Base-by-base conservation (phyloP, 2,329 filamentous ascomycete genomes). In the Fusarium foetens region DNA sequence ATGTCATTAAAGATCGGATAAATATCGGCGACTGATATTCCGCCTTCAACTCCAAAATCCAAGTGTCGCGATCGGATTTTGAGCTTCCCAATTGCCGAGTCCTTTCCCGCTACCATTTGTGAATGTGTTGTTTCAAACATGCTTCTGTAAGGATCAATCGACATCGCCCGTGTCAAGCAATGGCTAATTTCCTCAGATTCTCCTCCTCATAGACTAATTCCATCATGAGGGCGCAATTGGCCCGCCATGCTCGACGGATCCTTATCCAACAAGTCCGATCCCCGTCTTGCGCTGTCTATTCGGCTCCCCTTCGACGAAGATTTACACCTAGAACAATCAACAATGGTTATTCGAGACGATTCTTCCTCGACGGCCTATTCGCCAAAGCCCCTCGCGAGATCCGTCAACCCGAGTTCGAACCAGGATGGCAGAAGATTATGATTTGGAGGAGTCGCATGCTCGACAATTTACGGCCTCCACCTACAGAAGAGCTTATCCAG, bases 371-470 rank as follows among this genome's bases (percentile, higher is more conserved):
- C 41, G 86, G 86, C 31, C 83, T 94, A 51, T 88, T 93, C 73
- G 79, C 85, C 70, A 89, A 90, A 75, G 83, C 89, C 7, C 86
- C 89, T 23, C 86, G 89, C 65, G 83, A 87, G 63, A 81, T 90
- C 46, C 91, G 90, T 79, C 85, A 89, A 27, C 85, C 90, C 55
- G 86, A 90, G 75, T 84, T 91, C 67, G 92, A 90, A 76, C 92
- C 89, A 1, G 94, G 94, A 58, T 88, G 94, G 76, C 89, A 90
- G 71, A 88, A 87, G 21, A 89, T 97, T 83, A 87, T 93, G 75
- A 88, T 93, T 65, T 88, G 94, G 79, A 84, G 88, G 58, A 88
- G 89, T 73, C 88, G 89, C 67, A 83, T 91, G 73, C 85, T 88
- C 57, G 87, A 93, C 62, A 86, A 88, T 57, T 84, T 90, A 39